Conservation (phyloP, 2,329 filamentous ascomycete species). For the Pyrenochaeta sp. region DNA sequence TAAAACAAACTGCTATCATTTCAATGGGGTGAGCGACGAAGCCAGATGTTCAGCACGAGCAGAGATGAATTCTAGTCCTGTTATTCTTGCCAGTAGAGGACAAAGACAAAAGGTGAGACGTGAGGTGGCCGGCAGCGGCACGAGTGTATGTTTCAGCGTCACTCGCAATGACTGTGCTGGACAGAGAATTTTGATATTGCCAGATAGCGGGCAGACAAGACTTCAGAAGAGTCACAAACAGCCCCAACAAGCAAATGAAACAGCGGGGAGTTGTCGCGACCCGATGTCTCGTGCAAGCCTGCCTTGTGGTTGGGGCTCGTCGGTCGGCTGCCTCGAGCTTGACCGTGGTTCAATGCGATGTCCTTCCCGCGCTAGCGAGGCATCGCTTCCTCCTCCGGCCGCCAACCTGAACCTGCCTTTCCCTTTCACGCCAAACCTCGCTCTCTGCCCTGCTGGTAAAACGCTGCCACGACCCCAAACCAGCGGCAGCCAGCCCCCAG, state of each 20-base stretch:
- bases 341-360: conserved; percentile 15
- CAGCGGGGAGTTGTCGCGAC: no score
- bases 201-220: no score
- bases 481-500: no score
- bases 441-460: conserved; percentile 12
- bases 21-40: no score
- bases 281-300: conserved; percentile 2
- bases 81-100: no score
- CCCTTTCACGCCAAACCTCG: conserved; percentile 24
- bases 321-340: neutral
- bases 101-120: neutral
- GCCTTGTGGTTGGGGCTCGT: conserved; percentile 8
- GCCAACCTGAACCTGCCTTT: conserved; percentile 19
- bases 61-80: no score
- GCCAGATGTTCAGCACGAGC: no score
- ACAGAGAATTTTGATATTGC: neutral
- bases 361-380: conserved; percentile 18
- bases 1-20: no score
- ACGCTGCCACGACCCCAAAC: conserved; percentile 10
- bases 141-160: conserved; percentile 3
- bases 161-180: neutral
- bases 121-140: neutral
- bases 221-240: no score
- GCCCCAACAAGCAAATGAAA: no score
- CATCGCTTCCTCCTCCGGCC: conserved; percentile 15